Conservation (phyloP, 1,284 basidiomycete species). For the Ganoderma sinense region DNA sequence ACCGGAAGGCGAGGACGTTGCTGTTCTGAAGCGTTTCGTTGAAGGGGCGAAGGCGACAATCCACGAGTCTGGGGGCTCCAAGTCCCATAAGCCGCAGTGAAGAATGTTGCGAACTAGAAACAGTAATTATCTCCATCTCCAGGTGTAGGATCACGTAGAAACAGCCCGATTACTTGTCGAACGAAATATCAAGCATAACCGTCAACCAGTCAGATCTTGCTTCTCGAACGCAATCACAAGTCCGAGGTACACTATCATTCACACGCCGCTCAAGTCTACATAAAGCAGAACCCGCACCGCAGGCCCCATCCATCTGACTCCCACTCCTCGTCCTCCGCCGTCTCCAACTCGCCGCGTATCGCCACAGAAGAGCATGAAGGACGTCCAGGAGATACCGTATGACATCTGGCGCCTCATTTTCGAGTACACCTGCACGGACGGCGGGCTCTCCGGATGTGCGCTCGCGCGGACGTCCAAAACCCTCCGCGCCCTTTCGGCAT, state of each 20-base stretch:
- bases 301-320: background rate
- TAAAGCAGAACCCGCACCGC: conserved; percentile 1
- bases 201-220: background rate
- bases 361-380: background rate
- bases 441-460: conserved; percentile 25
- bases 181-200: background rate
- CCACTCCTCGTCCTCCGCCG: background rate
- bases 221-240: conserved; percentile 5
- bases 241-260: background rate
- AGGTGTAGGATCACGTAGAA: conserved; percentile 1
- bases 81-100: background rate
- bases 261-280: conserved; percentile 6
- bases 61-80: background rate
- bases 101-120: background rate
- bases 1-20: conserved; percentile 46
- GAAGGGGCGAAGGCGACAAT: conserved; percentile 45
- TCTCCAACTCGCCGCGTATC: background rate
- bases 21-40: conserved; percentile 54
- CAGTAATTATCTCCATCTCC: background rate
- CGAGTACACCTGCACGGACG: conserved; percentile 25
- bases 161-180: background rate
- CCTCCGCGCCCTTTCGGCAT: conserved; percentile 14
- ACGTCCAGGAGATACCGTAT: conserved; percentile 19
- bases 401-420: conserved; percentile 30
- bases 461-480: conserved; percentile 23